These are phyloP conservation scores for Thyridium curvatum DNA, from an alignment of 2,329 filamentous ascomycete genomes.

Conservation along the genomic window DNA sequence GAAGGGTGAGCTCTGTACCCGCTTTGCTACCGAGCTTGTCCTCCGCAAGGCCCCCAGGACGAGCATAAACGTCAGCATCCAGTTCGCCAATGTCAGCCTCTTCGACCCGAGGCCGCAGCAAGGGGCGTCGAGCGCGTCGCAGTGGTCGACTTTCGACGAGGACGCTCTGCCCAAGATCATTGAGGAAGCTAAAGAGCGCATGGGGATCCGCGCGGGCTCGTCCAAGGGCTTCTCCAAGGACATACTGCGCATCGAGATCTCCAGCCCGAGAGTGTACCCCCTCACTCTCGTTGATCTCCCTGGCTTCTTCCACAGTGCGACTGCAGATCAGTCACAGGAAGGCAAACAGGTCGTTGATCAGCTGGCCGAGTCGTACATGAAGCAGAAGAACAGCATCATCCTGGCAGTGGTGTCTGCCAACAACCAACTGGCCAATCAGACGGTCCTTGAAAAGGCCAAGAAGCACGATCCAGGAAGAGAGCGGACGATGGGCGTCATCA, in stretches of 20 bases:
- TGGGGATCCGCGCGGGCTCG: slow-evolving; percentile 32
- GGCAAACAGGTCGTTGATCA: slow-evolving; percentile 24
- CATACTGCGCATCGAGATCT: slow-evolving; percentile 38
- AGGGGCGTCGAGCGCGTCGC: too few species aligned
- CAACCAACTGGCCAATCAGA: slow-evolving; percentile 43
- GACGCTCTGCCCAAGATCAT: slow-evolving; percentile 41
- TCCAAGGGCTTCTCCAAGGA: slow-evolving; percentile 33
- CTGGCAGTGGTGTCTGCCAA: slow-evolving; percentile 46
- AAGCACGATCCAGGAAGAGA: slow-evolving; percentile 32
- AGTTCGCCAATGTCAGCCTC: background rate
- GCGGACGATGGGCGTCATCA: slow-evolving; percentile 52
- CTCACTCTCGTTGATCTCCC: slow-evolving; percentile 51
- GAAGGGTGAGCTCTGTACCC: slow-evolving; percentile 51
- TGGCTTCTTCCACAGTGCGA: slow-evolving; percentile 30
- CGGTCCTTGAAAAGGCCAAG: slow-evolving; percentile 37
- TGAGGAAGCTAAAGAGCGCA: slow-evolving; percentile 39
- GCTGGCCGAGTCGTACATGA: slow-evolving; percentile 46
- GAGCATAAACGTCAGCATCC: slow-evolving; percentile 26
- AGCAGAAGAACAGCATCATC: slow-evolving; percentile 51
- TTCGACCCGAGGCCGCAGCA: too few species aligned
- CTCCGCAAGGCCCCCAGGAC: slow-evolving; percentile 35
- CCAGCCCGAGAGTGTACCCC: slow-evolving; percentile 33
- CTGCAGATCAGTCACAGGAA: slow-evolving; percentile 20
- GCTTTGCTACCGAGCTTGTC: slow-evolving; percentile 55
- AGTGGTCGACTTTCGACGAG: slow-evolving; percentile 3